These are phyloP conservation scores for Neocatenulostroma microsporum DNA, from an alignment of 2,329 filamentous ascomycete species.

Conservation along the genomic window DNA sequence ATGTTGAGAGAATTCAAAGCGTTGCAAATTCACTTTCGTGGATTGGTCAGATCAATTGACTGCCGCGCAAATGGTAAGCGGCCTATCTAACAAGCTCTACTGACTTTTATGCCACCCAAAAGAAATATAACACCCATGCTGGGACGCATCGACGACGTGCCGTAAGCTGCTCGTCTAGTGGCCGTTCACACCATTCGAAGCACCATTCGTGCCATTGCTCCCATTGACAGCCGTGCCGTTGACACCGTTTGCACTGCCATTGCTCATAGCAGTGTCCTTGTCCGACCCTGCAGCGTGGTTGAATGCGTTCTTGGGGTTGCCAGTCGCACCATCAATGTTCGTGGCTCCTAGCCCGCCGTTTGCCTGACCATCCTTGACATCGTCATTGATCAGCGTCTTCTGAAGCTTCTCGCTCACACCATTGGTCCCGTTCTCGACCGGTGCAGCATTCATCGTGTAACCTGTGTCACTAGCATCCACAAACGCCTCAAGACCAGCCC, in stretches of 20 bases:
- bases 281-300: constrained; percentile 27
- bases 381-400: constrained; percentile 31
- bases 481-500: constrained; percentile 60
- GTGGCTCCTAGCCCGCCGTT: constrained; percentile 13
- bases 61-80: too few species aligned
- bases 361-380: constrained; percentile 18
- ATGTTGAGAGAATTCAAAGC: too few species aligned
- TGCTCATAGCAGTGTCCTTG: constrained; percentile 8
- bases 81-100: too few species aligned
- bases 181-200: too few species aligned
- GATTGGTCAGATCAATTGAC: too few species aligned
- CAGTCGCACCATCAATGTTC: constrained; percentile 13
- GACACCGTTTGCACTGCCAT: constrained; percentile 14
- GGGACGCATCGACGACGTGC: too few species aligned
- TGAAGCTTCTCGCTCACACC: constrained; percentile 22
- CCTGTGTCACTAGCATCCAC: constrained; percentile 64
- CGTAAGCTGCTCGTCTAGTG: too few species aligned
- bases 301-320: constrained; percentile 17
- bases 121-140: too few species aligned
- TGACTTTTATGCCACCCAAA: too few species aligned
- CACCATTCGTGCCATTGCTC: constrained; percentile 8
- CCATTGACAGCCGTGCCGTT: constrained; percentile 18
- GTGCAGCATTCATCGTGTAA: constrained; percentile 41
- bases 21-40: too few species aligned
- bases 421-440: constrained; percentile 27